These are phyloP conservation scores for Coemansia guatemalensis DNA, from an alignment of 192 early-diverging fungal species.

Conservation along the genomic window DNA sequence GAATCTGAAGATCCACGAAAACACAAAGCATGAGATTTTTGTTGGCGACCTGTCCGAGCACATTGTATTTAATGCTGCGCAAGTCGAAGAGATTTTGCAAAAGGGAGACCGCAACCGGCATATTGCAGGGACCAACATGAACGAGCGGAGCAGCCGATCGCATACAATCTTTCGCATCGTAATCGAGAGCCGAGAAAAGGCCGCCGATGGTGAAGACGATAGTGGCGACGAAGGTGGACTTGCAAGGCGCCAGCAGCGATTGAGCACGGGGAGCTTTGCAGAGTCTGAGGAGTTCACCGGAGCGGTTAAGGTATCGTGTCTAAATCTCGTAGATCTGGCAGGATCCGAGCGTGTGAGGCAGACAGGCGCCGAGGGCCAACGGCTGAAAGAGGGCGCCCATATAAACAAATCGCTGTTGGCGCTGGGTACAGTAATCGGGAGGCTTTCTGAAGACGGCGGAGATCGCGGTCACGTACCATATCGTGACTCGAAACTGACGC, in stretches of 20 bases:
- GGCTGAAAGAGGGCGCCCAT: slow-evolving; percentile 94
- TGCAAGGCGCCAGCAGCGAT: slow-evolving; percentile 24
- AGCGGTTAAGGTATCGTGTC: slow-evolving; percentile 55
- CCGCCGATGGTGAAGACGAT: background rate
- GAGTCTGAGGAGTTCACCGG: slow-evolving; percentile 44
- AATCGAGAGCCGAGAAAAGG: slow-evolving; percentile 74
- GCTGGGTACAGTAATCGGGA: slow-evolving; percentile 90
- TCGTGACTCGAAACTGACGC: slow-evolving; percentile 94
- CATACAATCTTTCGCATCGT: slow-evolving; percentile 96
- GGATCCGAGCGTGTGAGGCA: slow-evolving; percentile 89
- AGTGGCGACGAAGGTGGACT: background rate
- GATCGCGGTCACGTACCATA: slow-evolving; percentile 87
- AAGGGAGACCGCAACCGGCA: slow-evolving; percentile 82
- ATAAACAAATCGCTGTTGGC: slow-evolving; percentile 93
- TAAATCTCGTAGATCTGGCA: slow-evolving; percentile 95
- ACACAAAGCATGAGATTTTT: slow-evolving; percentile 63
- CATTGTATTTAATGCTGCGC: slow-evolving; percentile 55
- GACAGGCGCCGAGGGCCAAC: slow-evolving; percentile 69
- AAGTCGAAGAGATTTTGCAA: slow-evolving; percentile 75
- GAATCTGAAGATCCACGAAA: slow-evolving; percentile 88
- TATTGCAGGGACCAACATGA: slow-evolving; percentile 90
- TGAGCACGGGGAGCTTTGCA: slow-evolving; percentile 34
- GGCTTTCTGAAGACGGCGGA: slow-evolving; percentile 68
- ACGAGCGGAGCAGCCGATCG: slow-evolving; percentile 86
- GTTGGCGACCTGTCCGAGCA: slow-evolving; percentile 65